Base-by-base conservation (phyloP, 805 yeast genomes). In the Phaffomyces antillensis region DNA sequence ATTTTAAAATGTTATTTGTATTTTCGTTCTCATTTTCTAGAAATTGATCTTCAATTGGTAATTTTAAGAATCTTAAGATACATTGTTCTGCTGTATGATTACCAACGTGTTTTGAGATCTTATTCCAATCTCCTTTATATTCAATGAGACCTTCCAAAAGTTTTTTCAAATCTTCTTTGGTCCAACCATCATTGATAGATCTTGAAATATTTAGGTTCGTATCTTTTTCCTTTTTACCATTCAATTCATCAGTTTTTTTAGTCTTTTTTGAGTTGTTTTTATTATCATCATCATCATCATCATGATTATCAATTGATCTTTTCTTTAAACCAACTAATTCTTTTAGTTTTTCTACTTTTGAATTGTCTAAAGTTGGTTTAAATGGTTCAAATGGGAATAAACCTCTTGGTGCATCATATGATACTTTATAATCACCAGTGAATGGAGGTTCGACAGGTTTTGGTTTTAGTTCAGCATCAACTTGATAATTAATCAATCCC, bases 401-500 rank as follows among this genome's bases (percentile, higher is more conserved):
- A 0, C 97, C 97, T 51, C 95, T 73, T 40, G 97, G 97, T 0
- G 96, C 86, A 62, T 90, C 97, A 57, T 79, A 80, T 47, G 78
- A 81, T 2, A 86, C 82, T 44, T 81, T 76, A 66, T 80, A 88
- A 52, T 83, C 86, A 10, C 88, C 89, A 3, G 88, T 79, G 54
- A 73, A 79, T 20, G 89, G 90, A 38, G 87, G 84, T 45, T 81
- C 86, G 16, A 82, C 72, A 42, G 78, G 71, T 24, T 74, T 73
- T 4, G 95, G 93, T 50, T 81, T 76, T 43, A 81, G 71, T 50
- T 79, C 85, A 2, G 90, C 86, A 59, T 83, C 86, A 2, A 90
- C 95, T 63, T 90, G 97, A 62, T 90, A 90, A 64, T 90, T 90
- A 43, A 90, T 86, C 42, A 90, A 70, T 0, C 97, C 97, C 97